Evolutionary conservation across 2,329 filamentous ascomycete genomes (phyloP), one percentile per base, ranked within the genome.

Genomic region (Clonostachys solani): DNA sequence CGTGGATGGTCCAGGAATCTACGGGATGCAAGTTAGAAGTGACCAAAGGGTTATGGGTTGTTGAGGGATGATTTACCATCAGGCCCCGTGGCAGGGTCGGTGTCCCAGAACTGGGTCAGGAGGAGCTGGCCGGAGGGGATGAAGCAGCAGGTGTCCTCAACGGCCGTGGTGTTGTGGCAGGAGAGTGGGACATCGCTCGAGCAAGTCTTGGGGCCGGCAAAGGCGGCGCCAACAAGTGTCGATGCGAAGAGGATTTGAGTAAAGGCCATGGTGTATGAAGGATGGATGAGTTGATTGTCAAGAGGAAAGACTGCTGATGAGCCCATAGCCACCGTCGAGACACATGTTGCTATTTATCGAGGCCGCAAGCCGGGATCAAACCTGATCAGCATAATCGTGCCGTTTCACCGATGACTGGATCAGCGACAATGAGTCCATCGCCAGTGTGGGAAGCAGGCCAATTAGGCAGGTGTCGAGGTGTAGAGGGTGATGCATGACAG

Each of bases 51-150:
- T 13, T 17, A 7, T 12, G 13, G 18, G 13, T 3, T 2, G 15
- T 18, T 33, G 13, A 35, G 17, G 17, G 5, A 15, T n/a, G 23
- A 47, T 46, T 42, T 50, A 60, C 60, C 55, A n/a, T 53, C 40
- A 3, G 87, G 86, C 0, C 87, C 86, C 5, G 81, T 77, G 2
- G 75, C 68, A 2, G 85, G 85, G 49, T 77, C 61, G 1, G 81
- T 78, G 58, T 91, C 86, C 87, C 87, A 91, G 67, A 91, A 90
- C 56, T 91, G 87, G 3, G 87, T 90, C 63, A 82, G 80, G 5
- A 90, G 73, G 41, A 91, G 67, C 51, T 87, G 79, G 8, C 87
- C 87, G 5, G 85, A 82, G 0, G 86, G 86, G 18, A 80, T 74
- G 69, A 89, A 87, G 66, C 87, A 91, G 69, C 87, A 91, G 7